Conservation (phyloP, 495 filamentous ascomycete genomes). For the Xylona heveae region DNA sequence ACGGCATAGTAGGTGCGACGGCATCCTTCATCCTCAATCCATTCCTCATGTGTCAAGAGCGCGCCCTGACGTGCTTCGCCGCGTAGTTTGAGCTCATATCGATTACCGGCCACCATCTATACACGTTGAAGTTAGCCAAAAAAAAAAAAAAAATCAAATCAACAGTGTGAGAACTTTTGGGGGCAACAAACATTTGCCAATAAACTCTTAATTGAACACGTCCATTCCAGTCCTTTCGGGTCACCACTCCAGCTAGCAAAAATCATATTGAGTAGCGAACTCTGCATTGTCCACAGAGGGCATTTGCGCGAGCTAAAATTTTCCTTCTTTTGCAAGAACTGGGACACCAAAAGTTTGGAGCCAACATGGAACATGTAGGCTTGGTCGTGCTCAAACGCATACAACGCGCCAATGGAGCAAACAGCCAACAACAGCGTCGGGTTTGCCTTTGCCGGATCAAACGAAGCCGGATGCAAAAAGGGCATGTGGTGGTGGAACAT, state of each 20-base stretch:
- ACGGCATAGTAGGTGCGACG: constrained; percentile 96
- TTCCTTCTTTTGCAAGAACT: constrained; percentile 93
- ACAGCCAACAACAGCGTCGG: constrained; percentile 76
- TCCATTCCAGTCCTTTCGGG: constrained; percentile 93
- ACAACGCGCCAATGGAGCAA: constrained; percentile 85
- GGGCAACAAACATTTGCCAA: constrained; percentile 57
- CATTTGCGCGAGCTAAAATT: constrained; percentile 98
- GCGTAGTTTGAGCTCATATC: constrained; percentile 85
- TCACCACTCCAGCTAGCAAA: constrained; percentile 99
- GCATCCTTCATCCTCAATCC: constrained; percentile 94
- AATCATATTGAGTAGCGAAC: constrained; percentile 90
- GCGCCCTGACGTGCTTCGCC: constrained; percentile 68
- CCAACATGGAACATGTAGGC: constrained; percentile 95
- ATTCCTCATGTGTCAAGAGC: constrained; percentile 63
- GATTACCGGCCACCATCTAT: constrained; percentile 87
- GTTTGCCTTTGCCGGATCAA: constrained; percentile 54
- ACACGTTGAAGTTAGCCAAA: constrained; percentile 5
- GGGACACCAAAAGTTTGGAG: constrained; percentile 87
- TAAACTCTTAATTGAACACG: constrained; percentile 93
- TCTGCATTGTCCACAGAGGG: constrained; percentile 94
- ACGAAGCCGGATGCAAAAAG: constrained; percentile 86
- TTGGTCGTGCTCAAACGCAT: constrained; percentile 90
- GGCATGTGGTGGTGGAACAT: constrained; percentile 94
- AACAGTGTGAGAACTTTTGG: neutral
- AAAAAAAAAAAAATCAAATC: neutral